Percentiles rank a stretch among this genome's conserved stretches.
Conservation (phyloP, 2,329 filamentous ascomycete genomes). For the Neonectria sp. region DNA sequence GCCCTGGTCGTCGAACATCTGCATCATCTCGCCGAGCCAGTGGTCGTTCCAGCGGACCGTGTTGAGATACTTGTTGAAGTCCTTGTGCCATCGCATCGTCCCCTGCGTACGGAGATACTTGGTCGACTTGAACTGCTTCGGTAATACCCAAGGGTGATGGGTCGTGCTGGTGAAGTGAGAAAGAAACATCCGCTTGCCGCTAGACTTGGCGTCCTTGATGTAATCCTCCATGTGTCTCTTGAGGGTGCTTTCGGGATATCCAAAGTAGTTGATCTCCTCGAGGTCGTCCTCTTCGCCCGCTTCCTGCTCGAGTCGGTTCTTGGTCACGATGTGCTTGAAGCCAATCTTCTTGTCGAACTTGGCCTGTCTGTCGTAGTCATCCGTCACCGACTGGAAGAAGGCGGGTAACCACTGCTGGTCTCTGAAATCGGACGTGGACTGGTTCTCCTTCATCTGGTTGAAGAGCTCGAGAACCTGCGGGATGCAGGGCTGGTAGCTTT, state of each 20-base stretch:
- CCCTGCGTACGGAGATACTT: slow-evolving; percentile 43
- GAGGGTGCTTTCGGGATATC: slow-evolving; percentile 51
- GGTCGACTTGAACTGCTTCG: slow-evolving; percentile 35
- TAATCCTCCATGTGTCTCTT: slow-evolving; percentile 51
- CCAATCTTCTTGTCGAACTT: slow-evolving; percentile 52
- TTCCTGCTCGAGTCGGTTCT: slow-evolving; percentile 45
- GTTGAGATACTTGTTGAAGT: slow-evolving; percentile 54
- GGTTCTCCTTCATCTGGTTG: slow-evolving; percentile 47
- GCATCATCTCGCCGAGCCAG: slow-evolving; percentile 51
- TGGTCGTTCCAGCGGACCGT: slow-evolving; percentile 51
- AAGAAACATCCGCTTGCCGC: slow-evolving; percentile 54
- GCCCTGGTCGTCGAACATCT: slow-evolving; percentile 50
- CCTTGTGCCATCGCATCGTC: slow-evolving; percentile 45
- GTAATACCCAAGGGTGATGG: slow-evolving; percentile 51
- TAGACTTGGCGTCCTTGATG: slow-evolving; percentile 47
- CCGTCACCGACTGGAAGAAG: slow-evolving; percentile 56
- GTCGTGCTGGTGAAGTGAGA: slow-evolving; percentile 56
- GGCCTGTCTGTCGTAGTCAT: slow-evolving; percentile 54
- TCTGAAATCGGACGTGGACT: slow-evolving; percentile 41
- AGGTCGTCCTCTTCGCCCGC: slow-evolving; percentile 35
- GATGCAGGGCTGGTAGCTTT: slow-evolving; percentile 62
- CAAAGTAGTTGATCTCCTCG: slow-evolving; percentile 53
- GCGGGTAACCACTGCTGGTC: slow-evolving; percentile 51
- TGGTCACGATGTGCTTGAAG: slow-evolving; percentile 49
- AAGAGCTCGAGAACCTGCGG: slow-evolving; percentile 57